Evolutionary conservation across 768 basidiomycete species (phyloP), one percentile per base, ranked within the genome.

Genomic region (Coprinopsis cinerea): DNA sequence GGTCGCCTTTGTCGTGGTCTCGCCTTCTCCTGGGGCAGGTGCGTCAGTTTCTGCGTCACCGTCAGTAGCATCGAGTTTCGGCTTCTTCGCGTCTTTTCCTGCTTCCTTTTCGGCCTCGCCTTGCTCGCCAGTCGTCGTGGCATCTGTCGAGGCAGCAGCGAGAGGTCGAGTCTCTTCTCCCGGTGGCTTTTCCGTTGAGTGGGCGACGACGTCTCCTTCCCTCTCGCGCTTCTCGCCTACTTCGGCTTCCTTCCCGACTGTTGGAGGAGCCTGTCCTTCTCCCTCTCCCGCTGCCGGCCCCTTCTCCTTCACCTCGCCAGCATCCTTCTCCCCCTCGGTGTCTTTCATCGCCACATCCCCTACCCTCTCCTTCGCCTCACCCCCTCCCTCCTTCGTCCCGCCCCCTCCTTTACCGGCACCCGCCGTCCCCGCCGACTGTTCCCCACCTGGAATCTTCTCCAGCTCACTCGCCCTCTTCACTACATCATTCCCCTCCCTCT

Each of bases 381-480:
- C 7, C 17, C 18, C 36, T 9, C 28, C 47, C 2, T 28, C 45
- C 20, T 37, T 48, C 24, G 13, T 43, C 15, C 42, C 50, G 25
- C 10, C 17, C 6, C 18, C 10, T 6, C 18, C 18, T 17, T 10
- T 18, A 9, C 10, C 18, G 15, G 30, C 15, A 32, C 15, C 30
- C 9, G 30, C 30, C 7, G 30, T 32, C 30, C 30, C 15, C 7
- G 30, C 15, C 7, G 7, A 7, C 9, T 32, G 9, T 7, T 7
- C 15, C 7, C 9, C 7, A 6, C 18, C 36, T 9, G 24, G 43
- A 20, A 57, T 48, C 39, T 57, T 65, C 11, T 50, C 58, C 35
- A 62, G 49, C 51, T 65, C 65, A 44, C 63, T 63, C 22, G 59
- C 60, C 13, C 61, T 49, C 43, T 65, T 65, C 1, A 64, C 64